Percentiles rank a stretch among this genome's conserved stretches.
Conservation (phyloP, 2,329 filamentous ascomycete species). For the Teratosphaeria destructans region DNA sequence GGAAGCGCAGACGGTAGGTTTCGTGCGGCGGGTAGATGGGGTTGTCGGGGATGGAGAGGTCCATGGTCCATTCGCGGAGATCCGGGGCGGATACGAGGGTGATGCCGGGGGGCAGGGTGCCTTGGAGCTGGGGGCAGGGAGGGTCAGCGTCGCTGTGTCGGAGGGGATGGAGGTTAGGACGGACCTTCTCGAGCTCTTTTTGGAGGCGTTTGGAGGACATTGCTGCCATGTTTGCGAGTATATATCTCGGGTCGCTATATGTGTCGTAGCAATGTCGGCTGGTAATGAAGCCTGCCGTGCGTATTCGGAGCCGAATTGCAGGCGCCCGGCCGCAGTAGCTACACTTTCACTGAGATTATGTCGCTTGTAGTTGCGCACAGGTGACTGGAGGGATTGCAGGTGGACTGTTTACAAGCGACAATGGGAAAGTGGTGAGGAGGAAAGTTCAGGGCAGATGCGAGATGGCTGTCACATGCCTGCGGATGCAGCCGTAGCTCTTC, state of each 20-base stretch:
- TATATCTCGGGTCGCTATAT: background rate
- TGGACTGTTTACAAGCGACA: background rate
- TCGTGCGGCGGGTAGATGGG: slow-evolving; percentile 68
- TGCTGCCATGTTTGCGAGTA: slow-evolving; percentile 15
- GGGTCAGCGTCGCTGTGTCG: background rate
- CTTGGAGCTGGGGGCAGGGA: slow-evolving; percentile 38
- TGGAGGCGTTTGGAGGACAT: slow-evolving; percentile 31
- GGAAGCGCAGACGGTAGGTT: slow-evolving; percentile 76
- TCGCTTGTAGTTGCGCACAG: too few relatives aligned
- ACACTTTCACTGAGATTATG: too few relatives aligned
- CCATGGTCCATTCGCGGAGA: slow-evolving; percentile 82
- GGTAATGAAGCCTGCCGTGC: background rate
- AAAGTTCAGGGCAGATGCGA: background rate
- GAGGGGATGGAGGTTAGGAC: background rate
- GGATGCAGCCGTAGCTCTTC: background rate
- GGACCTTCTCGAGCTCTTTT: slow-evolving; percentile 47
- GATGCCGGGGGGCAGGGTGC: slow-evolving; percentile 56
- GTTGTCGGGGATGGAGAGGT: slow-evolving; percentile 89
- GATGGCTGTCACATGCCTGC: background rate
- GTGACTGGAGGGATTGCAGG: too few relatives aligned
- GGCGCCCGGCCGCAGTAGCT: too few relatives aligned
- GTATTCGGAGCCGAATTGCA: too few relatives aligned
- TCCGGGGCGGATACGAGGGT: slow-evolving; percentile 69
- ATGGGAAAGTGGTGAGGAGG: background rate
- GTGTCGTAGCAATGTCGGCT: too few relatives aligned